These are phyloP conservation scores for Sporothrix pseudoabietina DNA, from an alignment of 2,329 filamentous ascomycete genomes.

Conservation along the genomic window DNA sequence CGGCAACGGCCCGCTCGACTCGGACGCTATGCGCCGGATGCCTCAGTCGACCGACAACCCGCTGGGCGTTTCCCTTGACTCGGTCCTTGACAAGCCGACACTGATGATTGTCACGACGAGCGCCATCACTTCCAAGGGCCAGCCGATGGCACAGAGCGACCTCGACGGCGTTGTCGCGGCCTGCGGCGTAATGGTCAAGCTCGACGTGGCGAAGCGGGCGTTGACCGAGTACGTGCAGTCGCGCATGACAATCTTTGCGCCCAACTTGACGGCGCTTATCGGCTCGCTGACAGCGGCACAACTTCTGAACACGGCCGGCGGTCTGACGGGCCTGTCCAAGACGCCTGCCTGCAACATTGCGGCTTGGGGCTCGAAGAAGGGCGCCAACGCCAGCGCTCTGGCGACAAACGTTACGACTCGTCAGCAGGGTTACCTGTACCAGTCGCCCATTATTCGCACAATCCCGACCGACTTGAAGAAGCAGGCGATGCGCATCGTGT, in stretches of 20 bases:
- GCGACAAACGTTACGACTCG: conserved; percentile 90
- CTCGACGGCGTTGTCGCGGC: conserved; percentile 73
- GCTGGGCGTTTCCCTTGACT: conserved; percentile 72
- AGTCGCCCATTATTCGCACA: conserved; percentile 83
- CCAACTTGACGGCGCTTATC: conserved; percentile 87
- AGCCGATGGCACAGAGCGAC: conserved; percentile 73
- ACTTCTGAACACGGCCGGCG: conserved; percentile 91
- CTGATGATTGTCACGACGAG: conserved; percentile 96
- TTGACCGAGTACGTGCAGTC: conserved; percentile 95
- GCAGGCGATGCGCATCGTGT: conserved; percentile 92
- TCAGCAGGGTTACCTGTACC: conserved; percentile 90
- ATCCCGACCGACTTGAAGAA: conserved; percentile 86
- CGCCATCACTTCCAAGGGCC: conserved; percentile 84
- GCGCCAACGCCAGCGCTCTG: conserved; percentile 71
- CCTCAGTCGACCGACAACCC: conserved; percentile 77
- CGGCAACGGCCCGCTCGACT: conserved; percentile 85
- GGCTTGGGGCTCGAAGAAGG: conserved; percentile 86
- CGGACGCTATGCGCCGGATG: conserved; percentile 75
- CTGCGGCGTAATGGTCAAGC: conserved; percentile 83
- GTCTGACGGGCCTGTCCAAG: conserved; percentile 83
- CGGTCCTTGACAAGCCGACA: conserved; percentile 82
- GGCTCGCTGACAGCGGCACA: conserved; percentile 93
- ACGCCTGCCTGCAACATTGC: conserved; percentile 92
- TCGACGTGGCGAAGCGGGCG: conserved; percentile 83
- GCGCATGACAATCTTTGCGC: conserved; percentile 93